Percentiles rank a stretch among this genome's conserved stretches.
phyloP scores from a whole-genome alignment of 2,329 filamentous ascomycete genomes.

The Diaporthe citrichinensis region DNA sequence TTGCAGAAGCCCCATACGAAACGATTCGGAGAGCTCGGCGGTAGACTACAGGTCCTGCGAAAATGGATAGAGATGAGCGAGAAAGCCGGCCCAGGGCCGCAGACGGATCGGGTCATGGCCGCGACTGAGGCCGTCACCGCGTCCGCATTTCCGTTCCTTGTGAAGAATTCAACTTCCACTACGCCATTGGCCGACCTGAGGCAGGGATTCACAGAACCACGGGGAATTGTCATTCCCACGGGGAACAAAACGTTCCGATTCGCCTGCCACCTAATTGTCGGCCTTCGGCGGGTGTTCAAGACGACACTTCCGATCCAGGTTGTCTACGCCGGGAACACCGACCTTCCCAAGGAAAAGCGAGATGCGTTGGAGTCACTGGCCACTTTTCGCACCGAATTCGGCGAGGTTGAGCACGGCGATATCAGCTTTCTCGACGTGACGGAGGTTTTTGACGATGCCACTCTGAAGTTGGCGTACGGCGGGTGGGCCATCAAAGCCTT shows the following conservation, averaged over 20 bases:
- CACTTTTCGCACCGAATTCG: background rate
- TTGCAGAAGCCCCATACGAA: constrained; percentile 2
- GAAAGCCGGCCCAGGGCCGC: constrained; percentile 7
- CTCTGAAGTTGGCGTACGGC: constrained; percentile 48
- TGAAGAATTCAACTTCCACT: constrained; percentile 23
- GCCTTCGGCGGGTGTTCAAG: constrained; percentile 49
- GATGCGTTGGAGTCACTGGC: constrained; percentile 43
- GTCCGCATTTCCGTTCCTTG: constrained; percentile 49
- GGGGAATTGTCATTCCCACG: constrained; percentile 54
- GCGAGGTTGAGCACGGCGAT: constrained; percentile 40
- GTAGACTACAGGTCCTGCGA: constrained; percentile 13
- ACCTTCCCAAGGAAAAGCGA: constrained; percentile 47
- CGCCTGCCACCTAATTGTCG: constrained; percentile 53
- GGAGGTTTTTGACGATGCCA: constrained; percentile 51
- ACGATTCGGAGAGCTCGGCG: constrained; percentile 9
- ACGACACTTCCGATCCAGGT: constrained; percentile 53
- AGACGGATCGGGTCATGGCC: background rate
- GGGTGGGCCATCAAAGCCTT: constrained; percentile 60
- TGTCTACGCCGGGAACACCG: constrained; percentile 54
- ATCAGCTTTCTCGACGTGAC: constrained; percentile 53
- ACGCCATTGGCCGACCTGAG: constrained; percentile 44
- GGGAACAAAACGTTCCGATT: constrained; percentile 51
- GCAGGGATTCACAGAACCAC: constrained; percentile 41
- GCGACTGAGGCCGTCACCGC: constrained; percentile 40
- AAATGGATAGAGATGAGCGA: constrained; percentile 4